Base-by-base conservation (phyloP, 2,329 filamentous ascomycete species). In the Hymenoscyphus salicellus region DNA sequence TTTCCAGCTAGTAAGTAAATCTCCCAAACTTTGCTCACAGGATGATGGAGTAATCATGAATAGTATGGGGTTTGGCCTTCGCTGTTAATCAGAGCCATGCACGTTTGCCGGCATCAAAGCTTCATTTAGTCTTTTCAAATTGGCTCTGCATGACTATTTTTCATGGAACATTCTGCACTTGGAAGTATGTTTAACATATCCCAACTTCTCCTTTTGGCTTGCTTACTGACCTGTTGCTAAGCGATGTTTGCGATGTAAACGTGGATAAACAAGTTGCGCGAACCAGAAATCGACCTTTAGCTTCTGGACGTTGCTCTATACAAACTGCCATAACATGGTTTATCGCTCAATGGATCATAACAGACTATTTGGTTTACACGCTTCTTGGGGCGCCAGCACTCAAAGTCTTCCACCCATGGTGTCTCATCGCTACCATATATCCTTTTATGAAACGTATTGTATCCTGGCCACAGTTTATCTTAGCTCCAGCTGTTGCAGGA, bases 401-500 rank as follows among this genome's bases (percentile, higher is more conserved):
- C 2, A 52, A 30, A 20, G 20, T 38, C 6, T 49, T 60, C 26
- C 23, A 33, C n/a, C 58, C 58, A 49, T 36, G 30, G 30, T 60
- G 58, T 33, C 11, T 60, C 16, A 33, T 60, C 38, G 33, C 28
- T 41, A 26, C 26, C 2, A 46, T 60, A 7, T 60, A 60, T 26
- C 58, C 58, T 6, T 60, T 60, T 38, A 49, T 46, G 58, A 60
- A 60, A 41, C 36, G 58, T n/a, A 26, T 46, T 28, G 33, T 60
- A 11, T 38, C 36, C 6, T 60, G 30, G 28, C 58, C 58, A 4
- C 58, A 60, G 26, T 30, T 60, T 4, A 38, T 60, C 33, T 10
- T 60, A 16, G 58, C 28, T 46, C 26, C 36, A 23, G 58, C 33
- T n/a, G 33, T 60, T 20, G 58, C 28, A 10, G 58, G 58, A n/a